Evolutionary conservation across 2,329 filamentous ascomycete species (phyloP).

Genomic region (Zymoseptoria tritici): DNA sequence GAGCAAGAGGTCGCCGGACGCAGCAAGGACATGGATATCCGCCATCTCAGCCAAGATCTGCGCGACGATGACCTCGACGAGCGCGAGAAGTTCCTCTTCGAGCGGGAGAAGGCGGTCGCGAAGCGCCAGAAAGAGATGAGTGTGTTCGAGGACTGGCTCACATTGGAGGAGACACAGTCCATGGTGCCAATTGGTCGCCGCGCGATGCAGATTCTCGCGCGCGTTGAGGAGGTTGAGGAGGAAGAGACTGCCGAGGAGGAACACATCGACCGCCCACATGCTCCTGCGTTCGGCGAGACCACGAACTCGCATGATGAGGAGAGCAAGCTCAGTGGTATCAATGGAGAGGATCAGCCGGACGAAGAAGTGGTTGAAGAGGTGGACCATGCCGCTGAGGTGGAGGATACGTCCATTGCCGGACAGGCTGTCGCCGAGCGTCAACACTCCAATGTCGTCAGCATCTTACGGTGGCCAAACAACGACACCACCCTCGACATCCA

Average conservation of each 20-base stretch:
- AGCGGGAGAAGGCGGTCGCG: neutral
- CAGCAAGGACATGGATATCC: neutral
- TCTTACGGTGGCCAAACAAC: neutral
- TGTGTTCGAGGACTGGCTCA: neutral
- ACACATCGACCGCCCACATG: neutral
- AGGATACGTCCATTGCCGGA: neutral
- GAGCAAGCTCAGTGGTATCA: neutral
- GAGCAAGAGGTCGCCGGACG: neutral
- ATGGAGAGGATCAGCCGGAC: neutral
- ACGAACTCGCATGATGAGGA: neutral
- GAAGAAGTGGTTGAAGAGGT: neutral
- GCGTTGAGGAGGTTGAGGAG: neutral
- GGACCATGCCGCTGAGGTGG: neutral
- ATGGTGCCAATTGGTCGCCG: neutral
- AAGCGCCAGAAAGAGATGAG: neutral
- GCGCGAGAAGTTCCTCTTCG: neutral
- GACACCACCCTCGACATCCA: too few relatives aligned
- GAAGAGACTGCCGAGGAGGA: neutral
- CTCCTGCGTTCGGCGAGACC: neutral
- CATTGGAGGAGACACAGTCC: neutral
- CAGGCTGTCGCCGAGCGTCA: neutral
- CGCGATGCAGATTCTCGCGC: neutral
- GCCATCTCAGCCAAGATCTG: neutral
- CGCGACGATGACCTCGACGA: neutral
- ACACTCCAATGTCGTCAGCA: neutral